Percentiles rank a stretch among this genome's conserved stretches.
Conservation (phyloP, 805 yeast species). For the Metschnikowia bowlesiae region DNA sequence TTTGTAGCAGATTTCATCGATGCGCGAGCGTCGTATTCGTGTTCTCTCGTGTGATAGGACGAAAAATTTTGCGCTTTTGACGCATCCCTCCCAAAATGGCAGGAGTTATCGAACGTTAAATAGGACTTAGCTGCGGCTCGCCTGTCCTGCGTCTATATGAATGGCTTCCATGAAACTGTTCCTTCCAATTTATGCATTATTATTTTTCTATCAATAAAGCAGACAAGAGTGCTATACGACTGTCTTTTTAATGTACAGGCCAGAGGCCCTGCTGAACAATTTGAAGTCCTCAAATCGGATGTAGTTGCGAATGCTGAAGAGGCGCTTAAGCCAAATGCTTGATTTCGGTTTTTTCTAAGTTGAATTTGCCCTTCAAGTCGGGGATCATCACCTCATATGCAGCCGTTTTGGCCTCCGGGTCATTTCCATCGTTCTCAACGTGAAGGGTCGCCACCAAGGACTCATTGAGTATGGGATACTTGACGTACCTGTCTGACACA, state of each 20-base stretch:
- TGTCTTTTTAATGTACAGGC: background rate
- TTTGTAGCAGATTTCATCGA: background rate
- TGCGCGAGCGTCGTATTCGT: background rate
- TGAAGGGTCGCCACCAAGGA: slow-evolving; percentile 67
- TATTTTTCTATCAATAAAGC: background rate
- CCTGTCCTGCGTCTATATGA: background rate
- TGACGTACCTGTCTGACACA: slow-evolving; percentile 28
- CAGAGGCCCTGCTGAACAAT: background rate
- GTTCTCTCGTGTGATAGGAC: background rate
- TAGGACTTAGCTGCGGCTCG: background rate
- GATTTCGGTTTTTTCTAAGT: slow-evolving; percentile 27
- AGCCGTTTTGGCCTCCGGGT: slow-evolving; percentile 48
- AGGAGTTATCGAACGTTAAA: background rate
- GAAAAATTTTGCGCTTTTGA: background rate
- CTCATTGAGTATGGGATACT: slow-evolving; percentile 53
- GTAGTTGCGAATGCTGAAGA: background rate
- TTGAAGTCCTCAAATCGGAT: background rate
- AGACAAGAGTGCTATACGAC: background rate
- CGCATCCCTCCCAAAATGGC: background rate
- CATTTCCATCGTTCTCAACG: slow-evolving; percentile 58
- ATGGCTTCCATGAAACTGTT: too few relatives aligned
- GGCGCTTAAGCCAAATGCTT: slow-evolving; percentile 27
- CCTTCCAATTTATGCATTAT: background rate
- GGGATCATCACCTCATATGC: slow-evolving; percentile 75
- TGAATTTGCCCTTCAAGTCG: slow-evolving; percentile 34